These are phyloP conservation scores for Jaapia argillacea DNA, from an alignment of 768 basidiomycete species.

Conservation along the genomic window DNA sequence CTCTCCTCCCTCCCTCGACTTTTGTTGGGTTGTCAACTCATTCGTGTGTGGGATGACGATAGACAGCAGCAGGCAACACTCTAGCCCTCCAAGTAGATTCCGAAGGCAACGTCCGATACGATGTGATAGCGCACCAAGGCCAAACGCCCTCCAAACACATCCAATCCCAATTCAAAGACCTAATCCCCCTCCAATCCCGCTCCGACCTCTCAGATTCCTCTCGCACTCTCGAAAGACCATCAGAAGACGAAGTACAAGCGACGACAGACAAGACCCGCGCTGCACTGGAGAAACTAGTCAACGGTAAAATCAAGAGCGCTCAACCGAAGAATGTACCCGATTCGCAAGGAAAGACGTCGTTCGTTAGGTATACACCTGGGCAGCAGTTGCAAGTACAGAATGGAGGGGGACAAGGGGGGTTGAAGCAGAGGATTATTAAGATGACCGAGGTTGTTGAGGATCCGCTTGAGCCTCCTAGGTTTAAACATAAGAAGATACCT, in stretches of 20 bases:
- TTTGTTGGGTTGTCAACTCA: no score
- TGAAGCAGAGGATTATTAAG: slow-evolving; percentile 96
- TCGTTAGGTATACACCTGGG: slow-evolving; percentile 95
- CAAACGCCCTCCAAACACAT: slow-evolving; percentile 78
- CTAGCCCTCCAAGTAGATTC: slow-evolving; percentile 94
- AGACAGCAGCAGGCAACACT: slow-evolving; percentile 91
- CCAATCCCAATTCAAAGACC: slow-evolving; percentile 96
- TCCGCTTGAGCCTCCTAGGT: slow-evolving; percentile 91
- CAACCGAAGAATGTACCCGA: slow-evolving; percentile 95
- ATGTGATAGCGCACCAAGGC: slow-evolving; percentile 94
- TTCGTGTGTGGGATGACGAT: no score
- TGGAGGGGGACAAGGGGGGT: slow-evolving; percentile 48
- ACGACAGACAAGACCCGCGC: slow-evolving; percentile 86
- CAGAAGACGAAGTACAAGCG: slow-evolving; percentile 85
- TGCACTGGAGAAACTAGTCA: slow-evolving; percentile 88
- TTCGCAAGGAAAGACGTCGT: slow-evolving; percentile 71
- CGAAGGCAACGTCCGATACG: slow-evolving; percentile 95
- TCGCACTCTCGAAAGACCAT: slow-evolving; percentile 80
- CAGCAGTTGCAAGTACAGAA: no score
- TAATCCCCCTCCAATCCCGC: slow-evolving; percentile 84
- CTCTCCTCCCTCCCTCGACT: no score
- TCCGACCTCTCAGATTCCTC: slow-evolving; percentile 76
- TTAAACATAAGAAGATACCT: slow-evolving; percentile 99
- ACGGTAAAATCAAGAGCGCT: slow-evolving; percentile 96
- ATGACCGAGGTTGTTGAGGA: slow-evolving; percentile 98